Percentiles rank a stretch among this genome's conserved stretches.
These are phyloP conservation scores for Silybum marianum DNA, from an alignment of 129 eudicot genomes.

Conservation along the genomic window DNA sequence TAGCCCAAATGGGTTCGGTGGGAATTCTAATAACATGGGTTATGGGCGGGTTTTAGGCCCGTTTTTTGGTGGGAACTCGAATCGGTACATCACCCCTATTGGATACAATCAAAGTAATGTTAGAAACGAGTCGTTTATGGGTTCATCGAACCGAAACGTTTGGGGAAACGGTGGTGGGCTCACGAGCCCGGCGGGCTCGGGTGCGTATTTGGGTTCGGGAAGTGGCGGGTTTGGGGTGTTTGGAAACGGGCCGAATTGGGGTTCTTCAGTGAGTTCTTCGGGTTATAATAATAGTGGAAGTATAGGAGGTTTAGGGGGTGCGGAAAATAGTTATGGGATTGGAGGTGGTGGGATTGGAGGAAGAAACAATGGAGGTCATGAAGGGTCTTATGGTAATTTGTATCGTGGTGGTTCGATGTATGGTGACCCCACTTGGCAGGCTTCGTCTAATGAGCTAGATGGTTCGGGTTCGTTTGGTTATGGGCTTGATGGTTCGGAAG, in stretches of 20 bases:
- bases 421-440: conserved; percentile 74
- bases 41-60: conserved; percentile 68
- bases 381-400: conserved; percentile 63
- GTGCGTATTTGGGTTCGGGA: conserved; percentile 63
- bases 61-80: conserved; percentile 49
- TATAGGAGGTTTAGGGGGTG: conserved; percentile 53
- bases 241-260: conserved; percentile 69
- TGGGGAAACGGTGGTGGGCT: conserved; percentile 75
- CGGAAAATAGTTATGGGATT: conserved; percentile 51
- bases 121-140: conserved; percentile 57
- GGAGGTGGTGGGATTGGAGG: conserved; percentile 56
- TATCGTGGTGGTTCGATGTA: conserved; percentile 58
- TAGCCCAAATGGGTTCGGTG: conserved; percentile 57
- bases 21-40: conserved; percentile 47
- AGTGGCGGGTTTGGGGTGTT: conserved; percentile 65
- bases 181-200: conserved; percentile 42
- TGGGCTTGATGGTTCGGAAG: conserved; percentile 62
- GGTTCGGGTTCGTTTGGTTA: conserved; percentile 60
- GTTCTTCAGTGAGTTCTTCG: conserved; percentile 52
- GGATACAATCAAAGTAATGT: conserved; percentile 51
- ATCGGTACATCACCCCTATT: conserved; percentile 62
- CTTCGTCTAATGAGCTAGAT: conserved; percentile 54
- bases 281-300: conserved; percentile 52
- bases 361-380: conserved; percentile 56
- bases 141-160: conserved; percentile 48